phyloP scores from a whole-genome alignment of 495 filamentous ascomycete genomes.

The Neurospora hispaniola region DNA sequence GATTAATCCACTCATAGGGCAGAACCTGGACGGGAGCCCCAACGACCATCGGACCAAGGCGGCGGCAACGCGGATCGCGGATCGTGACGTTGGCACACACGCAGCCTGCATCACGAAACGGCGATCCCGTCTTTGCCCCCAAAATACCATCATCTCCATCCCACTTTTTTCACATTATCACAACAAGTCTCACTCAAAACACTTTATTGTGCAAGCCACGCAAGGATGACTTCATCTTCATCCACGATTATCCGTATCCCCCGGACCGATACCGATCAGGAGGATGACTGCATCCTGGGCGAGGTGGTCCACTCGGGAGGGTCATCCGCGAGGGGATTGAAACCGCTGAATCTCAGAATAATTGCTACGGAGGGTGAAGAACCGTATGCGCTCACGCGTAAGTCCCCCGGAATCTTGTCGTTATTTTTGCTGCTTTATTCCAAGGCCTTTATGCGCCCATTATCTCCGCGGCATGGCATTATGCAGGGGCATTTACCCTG shows the following conservation, averaged over 20 bases:
- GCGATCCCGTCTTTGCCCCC: background rate
- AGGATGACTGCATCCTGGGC: slow-evolving; percentile 45
- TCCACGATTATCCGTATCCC: slow-evolving; percentile 40
- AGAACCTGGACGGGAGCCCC: background rate
- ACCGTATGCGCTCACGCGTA: slow-evolving; percentile 49
- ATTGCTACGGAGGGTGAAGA: slow-evolving; percentile 57
- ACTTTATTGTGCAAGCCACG: background rate
- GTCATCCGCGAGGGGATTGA: background rate
- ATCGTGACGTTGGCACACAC: background rate
- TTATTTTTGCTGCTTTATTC: background rate
- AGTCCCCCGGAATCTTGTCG: slow-evolving; percentile 7
- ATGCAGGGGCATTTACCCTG: background rate
- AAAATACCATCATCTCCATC: background rate
- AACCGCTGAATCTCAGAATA: slow-evolving; percentile 49
- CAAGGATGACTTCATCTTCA: slow-evolving; percentile 5
- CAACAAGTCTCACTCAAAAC: background rate
- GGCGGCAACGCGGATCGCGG: background rate
- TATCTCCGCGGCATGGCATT: background rate
- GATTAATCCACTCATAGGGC: background rate
- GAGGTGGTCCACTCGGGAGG: slow-evolving; percentile 37
- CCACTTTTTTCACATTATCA: background rate
- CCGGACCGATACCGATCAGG: slow-evolving; percentile 44
- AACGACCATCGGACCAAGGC: background rate
- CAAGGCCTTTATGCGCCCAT: background rate
- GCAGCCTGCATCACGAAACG: background rate